Conservation (phyloP, 2,329 filamentous ascomycete species). For the Fusarium keratoplasticum region DNA sequence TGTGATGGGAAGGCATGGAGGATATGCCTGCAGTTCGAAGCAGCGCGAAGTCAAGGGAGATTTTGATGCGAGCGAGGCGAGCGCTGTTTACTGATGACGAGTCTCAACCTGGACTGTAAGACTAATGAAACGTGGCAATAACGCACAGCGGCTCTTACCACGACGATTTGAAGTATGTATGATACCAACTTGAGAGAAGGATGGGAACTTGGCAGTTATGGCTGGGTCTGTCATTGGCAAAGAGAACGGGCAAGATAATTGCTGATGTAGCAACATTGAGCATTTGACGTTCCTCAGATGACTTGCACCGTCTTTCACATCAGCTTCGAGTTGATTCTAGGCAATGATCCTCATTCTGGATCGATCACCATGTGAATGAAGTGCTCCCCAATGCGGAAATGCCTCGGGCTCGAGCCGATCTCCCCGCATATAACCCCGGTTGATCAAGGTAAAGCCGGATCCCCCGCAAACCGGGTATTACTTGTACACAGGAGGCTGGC, state of each 20-base stretch:
- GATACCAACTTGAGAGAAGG: conserved; percentile 42
- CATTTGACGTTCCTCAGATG: background rate
- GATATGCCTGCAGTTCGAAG: background rate
- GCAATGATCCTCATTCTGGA: background rate
- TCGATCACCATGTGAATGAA: conserved; percentile 29
- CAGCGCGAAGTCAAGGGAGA: background rate
- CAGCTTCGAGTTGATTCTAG: background rate
- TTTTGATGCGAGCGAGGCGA: background rate
- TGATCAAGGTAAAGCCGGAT: conserved; percentile 26
- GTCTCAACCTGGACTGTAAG: conserved; percentile 23
- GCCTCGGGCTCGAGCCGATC: conserved; percentile 45
- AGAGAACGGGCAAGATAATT: background rate
- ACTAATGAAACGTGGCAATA: conserved; percentile 29
- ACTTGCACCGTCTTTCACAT: background rate
- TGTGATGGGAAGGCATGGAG: background rate
- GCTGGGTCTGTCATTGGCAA: background rate
- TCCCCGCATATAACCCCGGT: conserved; percentile 46
- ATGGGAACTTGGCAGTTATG: conserved; percentile 6
- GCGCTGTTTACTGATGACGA: background rate
- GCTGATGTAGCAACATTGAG: conserved; percentile 10
- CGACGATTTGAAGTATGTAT: conserved; percentile 36
- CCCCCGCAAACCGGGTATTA: conserved; percentile 21
- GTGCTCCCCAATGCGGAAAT: conserved; percentile 49
- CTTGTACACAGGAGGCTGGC: background rate
- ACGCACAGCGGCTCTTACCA: conserved; percentile 6